A percentile compares a stretch with the other conserved stretches of the same genome.
These are phyloP conservation scores for Apophysomyces elegans DNA, from an alignment of 371 early-diverging fungal genomes.

Conservation along the genomic window DNA sequence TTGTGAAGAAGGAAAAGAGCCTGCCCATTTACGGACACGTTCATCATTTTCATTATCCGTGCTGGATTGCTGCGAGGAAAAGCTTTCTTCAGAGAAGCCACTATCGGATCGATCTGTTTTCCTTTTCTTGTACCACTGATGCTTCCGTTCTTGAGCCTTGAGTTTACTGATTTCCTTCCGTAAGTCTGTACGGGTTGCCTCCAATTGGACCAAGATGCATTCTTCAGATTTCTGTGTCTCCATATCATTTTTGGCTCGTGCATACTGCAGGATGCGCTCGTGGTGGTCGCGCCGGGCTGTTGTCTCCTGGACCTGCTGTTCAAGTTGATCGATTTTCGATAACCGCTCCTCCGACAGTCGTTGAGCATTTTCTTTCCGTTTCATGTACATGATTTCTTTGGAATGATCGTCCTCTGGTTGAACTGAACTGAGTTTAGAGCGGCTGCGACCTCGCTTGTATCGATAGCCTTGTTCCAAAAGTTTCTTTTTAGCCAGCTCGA, in stretches of 20 bases:
- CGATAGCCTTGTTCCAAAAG: conserved; percentile 55
- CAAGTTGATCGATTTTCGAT: conserved; percentile 40
- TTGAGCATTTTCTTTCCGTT: conserved; percentile 55
- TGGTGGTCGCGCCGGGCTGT: conserved; percentile 34
- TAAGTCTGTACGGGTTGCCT: conserved; percentile 23
- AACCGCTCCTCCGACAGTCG: conserved; percentile 44
- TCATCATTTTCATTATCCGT: conserved; percentile 16
- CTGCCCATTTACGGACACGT: conserved; percentile 6
- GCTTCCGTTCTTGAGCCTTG: conserved; percentile 66
- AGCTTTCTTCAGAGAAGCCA: conserved; percentile 15
- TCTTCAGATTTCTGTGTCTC: conserved; percentile 25
- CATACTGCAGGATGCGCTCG: conserved; percentile 25
- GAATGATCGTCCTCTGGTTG: conserved; percentile 15
- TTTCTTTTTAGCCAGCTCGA: conserved; percentile 60
- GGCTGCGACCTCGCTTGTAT: conserved; percentile 65
- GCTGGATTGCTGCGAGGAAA: conserved; percentile 23
- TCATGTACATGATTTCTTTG: conserved; percentile 21
- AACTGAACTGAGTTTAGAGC: conserved; percentile 57
- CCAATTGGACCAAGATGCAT: conserved; percentile 23
- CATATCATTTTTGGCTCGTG: conserved; percentile 13
- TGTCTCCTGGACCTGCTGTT: conserved; percentile 41
- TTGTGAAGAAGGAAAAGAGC: conserved; percentile 1
- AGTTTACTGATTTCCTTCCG: conserved; percentile 52
- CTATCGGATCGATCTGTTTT: conserved; percentile 35
- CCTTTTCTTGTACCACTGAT: conserved; percentile 66